Base-by-base conservation (phyloP, 148 eudicot genomes). In the Amaranthus hypochondriacus region DNA sequence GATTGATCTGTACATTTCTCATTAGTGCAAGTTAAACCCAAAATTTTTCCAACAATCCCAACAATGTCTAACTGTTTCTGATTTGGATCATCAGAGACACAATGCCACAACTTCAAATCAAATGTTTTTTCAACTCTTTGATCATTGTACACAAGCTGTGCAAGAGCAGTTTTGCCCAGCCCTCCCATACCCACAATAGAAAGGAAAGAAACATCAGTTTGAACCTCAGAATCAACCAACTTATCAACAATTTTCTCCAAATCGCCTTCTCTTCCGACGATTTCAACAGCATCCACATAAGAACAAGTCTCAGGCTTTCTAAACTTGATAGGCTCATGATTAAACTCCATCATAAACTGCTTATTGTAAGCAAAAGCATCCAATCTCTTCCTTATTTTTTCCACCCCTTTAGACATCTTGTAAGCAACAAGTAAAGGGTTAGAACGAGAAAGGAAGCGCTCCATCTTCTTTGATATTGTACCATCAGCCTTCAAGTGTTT, bases 201-300 rank as follows among this genome's bases (percentile, higher is more conserved):
- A 60, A 60, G 64, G 11, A 60, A 18, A 60, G 42, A 60, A 9
- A 60, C 11, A 60, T 60, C 10, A 28, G 1, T 7, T 28, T 60
- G 44, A 60, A n/a, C 64, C 7, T 8, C 39, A 5, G 64, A 28
- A 21, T 18, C 64, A 21, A 60, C 9, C 64, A 60, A 60, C 46
- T 3, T 60, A 60, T 10, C 64, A 3, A 60, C 44, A 28, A 60
- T 28, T 4, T 7, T 0, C 18, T 60, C 44, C 64, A 28, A 28
- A 43, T 60, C 64, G 39, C 18, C 8, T 5, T 60, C 64, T 60
- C 64, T 60, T 60, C 64, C 64, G 39, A 60, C 39, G 64, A 60
- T 60, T 7, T 60, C 62, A 18, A 18, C 44, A 5, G 7, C 64
- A 28, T 60, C 8, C 43, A 21, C 64, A 7, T 18, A 60, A 2